Percentiles rank a stretch among this genome's conserved stretches.
Evolutionary conservation across 2,329 filamentous ascomycete species (phyloP).

Genomic region (Hortaea sp.): DNA sequence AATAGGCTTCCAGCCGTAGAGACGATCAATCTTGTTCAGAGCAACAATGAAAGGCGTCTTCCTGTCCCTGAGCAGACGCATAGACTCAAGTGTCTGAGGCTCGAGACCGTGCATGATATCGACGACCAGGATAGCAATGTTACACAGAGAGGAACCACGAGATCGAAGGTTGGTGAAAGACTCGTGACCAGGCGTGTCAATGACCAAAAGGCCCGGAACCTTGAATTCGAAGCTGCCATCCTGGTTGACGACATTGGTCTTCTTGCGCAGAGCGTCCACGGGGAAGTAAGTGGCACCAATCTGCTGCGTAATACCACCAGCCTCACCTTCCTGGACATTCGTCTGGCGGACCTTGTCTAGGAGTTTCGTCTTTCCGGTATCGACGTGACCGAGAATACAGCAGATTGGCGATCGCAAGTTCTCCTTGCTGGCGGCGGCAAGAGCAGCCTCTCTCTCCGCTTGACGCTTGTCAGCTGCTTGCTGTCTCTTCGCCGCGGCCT

Average conservation of each 20-base stretch:
- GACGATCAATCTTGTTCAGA: conserved; percentile 98
- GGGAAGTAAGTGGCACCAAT: conserved; percentile 99
- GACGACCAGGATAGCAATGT: conserved; percentile 97
- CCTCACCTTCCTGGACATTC: conserved; percentile 97
- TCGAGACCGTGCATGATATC: conserved; percentile 99
- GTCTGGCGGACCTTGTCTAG: conserved; percentile 97
- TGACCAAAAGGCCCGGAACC: conserved; percentile 89
- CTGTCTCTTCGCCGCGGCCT: conserved; percentile 68
- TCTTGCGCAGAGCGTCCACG: conserved; percentile 80
- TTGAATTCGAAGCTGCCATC: conserved; percentile 92
- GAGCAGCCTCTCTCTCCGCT: conserved; percentile 80
- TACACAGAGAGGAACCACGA: conserved; percentile 93
- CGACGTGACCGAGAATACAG: conserved; percentile 99
- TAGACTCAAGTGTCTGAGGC: conserved; percentile 93
- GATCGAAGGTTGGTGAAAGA: conserved; percentile 98
- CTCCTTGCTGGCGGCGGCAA: conserved; percentile 85
- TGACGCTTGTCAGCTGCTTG: conserved; percentile 82
- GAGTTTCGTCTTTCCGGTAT: conserved; percentile 99
- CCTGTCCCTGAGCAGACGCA: conserved; percentile 82
- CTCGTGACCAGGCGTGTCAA: conserved; percentile 99
- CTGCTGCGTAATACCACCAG: conserved; percentile 98
- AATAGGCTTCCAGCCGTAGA: conserved; percentile 98
- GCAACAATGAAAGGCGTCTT: conserved; percentile 98
- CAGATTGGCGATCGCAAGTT: conserved; percentile 95
- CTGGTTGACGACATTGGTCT: conserved; percentile 86